These are phyloP conservation scores for Wickerhamiella galacta DNA, from an alignment of 805 yeast species.

Conservation along the genomic window DNA sequence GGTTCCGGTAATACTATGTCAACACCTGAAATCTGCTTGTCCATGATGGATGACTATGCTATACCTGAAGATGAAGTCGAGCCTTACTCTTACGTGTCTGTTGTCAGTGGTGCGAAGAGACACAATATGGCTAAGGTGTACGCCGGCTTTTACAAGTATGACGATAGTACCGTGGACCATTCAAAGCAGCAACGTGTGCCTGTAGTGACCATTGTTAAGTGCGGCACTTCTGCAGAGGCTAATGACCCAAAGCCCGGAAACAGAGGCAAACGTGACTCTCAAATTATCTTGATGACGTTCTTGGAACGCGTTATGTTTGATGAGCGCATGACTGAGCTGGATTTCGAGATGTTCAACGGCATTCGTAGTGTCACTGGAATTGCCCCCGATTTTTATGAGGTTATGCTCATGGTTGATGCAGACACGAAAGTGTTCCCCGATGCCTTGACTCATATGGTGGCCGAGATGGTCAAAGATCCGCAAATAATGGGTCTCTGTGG, in stretches of 20 bases:
- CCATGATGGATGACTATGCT: conserved; percentile 70
- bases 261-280: conserved; percentile 93
- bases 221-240: conserved; percentile 68
- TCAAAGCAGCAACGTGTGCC: conserved; percentile 79
- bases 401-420: conserved; percentile 85
- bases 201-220: conserved; percentile 58
- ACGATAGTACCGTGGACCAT: conserved; percentile 52
- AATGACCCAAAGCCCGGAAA: conserved; percentile 69
- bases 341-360: conserved; percentile 54
- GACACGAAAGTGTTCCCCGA: conserved; percentile 83
- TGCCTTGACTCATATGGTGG: conserved; percentile 75
- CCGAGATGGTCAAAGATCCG: conserved; percentile 78
- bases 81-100: conserved; percentile 84
- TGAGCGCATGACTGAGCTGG: conserved; percentile 87
- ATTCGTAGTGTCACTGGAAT: conserved; percentile 77
- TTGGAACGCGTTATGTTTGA: conserved; percentile 75
- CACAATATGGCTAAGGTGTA: conserved; percentile 97
- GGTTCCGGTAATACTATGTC: conserved; percentile 81
- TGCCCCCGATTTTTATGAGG: conserved; percentile 68
- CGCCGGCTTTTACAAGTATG: conserved; percentile 83
- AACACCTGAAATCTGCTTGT: conserved; percentile 80
- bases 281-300: conserved; percentile 77
- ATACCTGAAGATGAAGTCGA: conserved; percentile 58
- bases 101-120: conserved; percentile 83
- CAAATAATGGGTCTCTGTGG: conserved; percentile 86